Evolutionary conservation across 805 yeast genomes (phyloP), one percentile per base, ranked within the genome.

Genomic region (Millerozyma miso): DNA sequence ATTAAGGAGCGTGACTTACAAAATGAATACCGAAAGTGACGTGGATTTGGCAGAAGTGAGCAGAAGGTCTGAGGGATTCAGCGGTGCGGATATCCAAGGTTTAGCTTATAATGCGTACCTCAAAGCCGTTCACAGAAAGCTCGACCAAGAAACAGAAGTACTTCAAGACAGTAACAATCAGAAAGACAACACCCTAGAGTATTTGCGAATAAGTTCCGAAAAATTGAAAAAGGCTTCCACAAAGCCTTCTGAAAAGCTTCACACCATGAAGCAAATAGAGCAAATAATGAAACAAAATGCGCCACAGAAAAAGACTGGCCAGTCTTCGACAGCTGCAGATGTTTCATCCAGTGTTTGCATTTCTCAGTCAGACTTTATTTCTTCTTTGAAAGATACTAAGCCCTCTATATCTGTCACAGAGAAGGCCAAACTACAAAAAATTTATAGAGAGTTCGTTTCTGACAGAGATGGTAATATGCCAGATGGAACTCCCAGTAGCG

Each of bases 31-130:
- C 7, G 66, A 59, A 12, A 59, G 56, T 4, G 72, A 67, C 15
- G 82, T 81, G n/a, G 64, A 77, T 37, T 59, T 88, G 36, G 62
- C 63, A 1, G 67, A 59, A 4, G 63, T 88, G 38, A 90, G 95
- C 0, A 50, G 54, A 8, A 49, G 58, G 3, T 81, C 96, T 0
- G 79, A 74, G 0, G 96, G 97, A 0, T 90, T 77, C 53, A 85
- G 97, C 12, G 97, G 97, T 13, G 99, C 99, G 0, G 99, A 91
- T 64, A 67, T 91, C 58, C 98, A 90, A 63, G 97, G 97, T 0
- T 62, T 91, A 38, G 83, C 89, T 33, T 91, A 89, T 62, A 93
- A 88, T 62, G 96, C 97, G 0, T 88, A 90, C 60, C 71, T 91
- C 58, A 83, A 82, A 51, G 95, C 96, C 12, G 89, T 85, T 4